A percentile compares a stretch with the other conserved stretches of the same genome.
phyloP scores from a whole-genome alignment of 106 monocot species.

The Acorus gramineus region DNA sequence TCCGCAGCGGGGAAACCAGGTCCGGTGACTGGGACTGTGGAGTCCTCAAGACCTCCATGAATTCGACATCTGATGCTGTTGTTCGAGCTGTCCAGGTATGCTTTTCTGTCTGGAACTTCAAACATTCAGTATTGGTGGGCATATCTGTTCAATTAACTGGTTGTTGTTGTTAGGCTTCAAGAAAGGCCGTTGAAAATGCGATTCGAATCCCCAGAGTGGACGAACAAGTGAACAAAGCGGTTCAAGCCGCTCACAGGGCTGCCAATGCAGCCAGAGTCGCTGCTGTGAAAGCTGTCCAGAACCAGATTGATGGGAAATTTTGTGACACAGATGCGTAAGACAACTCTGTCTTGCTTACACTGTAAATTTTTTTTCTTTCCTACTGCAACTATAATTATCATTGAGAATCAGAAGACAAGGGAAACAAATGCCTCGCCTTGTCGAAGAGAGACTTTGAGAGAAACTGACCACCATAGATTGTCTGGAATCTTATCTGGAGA shows the following conservation, averaged over 20 bases:
- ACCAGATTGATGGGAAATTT: conserved; percentile 30
- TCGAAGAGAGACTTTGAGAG: no score
- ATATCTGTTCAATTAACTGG: neutral
- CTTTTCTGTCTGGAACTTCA: neutral
- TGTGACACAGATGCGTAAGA: conserved; percentile 22
- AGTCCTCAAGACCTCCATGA: conserved; percentile 25
- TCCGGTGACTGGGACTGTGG: conserved; percentile 71
- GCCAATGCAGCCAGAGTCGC: conserved; percentile 34
- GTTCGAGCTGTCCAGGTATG: conserved; percentile 17
- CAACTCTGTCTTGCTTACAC: neutral
- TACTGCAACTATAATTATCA: no score
- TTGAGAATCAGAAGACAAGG: no score
- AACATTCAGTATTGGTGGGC: neutral
- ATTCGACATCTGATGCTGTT: no score
- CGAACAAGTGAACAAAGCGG: conserved; percentile 30
- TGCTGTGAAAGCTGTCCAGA: conserved; percentile 48
- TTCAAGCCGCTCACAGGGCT: conserved; percentile 26
- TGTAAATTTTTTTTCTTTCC: conserved; percentile 5
- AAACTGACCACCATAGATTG: no score
- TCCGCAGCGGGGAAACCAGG: conserved; percentile 61
- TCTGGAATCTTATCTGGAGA: no score
- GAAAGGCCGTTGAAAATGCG: conserved; percentile 24
- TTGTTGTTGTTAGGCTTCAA: conserved; percentile 18
- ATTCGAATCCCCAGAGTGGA: conserved; percentile 23
- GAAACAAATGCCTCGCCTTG: no score